Evolutionary conservation across 2,329 filamentous ascomycete species (phyloP).

Genomic region (Shiraia bambusicola): DNA sequence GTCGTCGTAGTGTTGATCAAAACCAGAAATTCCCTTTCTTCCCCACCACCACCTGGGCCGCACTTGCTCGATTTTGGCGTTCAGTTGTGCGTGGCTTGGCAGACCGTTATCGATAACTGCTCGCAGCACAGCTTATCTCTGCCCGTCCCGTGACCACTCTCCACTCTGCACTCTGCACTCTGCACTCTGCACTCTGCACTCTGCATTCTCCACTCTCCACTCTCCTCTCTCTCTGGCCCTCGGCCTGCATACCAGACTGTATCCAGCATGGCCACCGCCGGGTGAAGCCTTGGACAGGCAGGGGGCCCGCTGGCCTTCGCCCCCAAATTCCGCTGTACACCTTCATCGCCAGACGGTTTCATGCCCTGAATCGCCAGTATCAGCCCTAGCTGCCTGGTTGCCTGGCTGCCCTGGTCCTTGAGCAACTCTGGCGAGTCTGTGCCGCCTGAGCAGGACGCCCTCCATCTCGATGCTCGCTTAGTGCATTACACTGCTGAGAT

Average conservation of each 20-base stretch:
- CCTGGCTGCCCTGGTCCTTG: not conserved
- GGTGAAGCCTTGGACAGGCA: too few relatives aligned
- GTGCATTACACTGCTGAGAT: conserved; percentile 7
- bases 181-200: too few relatives aligned
- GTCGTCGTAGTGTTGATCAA: conserved; percentile 9
- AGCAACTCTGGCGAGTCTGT: conserved; percentile 11
- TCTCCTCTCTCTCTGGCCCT: too few relatives aligned
- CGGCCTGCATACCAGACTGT: too few relatives aligned
- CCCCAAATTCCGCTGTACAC: not conserved
- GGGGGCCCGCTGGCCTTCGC: too few relatives aligned
- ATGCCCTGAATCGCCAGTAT: conserved; percentile 1
- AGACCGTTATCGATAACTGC: conserved; percentile 19
- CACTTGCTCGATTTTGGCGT: conserved; percentile 16
- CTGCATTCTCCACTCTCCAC: too few relatives aligned
- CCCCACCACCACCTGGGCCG: not conserved
- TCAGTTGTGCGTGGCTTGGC: conserved; percentile 19
- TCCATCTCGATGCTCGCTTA: conserved; percentile 9
- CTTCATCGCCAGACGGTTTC: not conserved
- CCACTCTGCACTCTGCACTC: too few relatives aligned
- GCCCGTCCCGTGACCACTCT: not conserved
- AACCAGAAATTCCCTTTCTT: conserved; percentile 16
- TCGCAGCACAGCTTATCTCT: not conserved
- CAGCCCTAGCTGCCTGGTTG: not conserved
- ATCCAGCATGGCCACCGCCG: too few relatives aligned
- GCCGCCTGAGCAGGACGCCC: conserved; percentile 5